Evolutionary conservation across 2,329 filamentous ascomycete genomes (phyloP).

Genomic region (Fusarium gaditjirri): DNA sequence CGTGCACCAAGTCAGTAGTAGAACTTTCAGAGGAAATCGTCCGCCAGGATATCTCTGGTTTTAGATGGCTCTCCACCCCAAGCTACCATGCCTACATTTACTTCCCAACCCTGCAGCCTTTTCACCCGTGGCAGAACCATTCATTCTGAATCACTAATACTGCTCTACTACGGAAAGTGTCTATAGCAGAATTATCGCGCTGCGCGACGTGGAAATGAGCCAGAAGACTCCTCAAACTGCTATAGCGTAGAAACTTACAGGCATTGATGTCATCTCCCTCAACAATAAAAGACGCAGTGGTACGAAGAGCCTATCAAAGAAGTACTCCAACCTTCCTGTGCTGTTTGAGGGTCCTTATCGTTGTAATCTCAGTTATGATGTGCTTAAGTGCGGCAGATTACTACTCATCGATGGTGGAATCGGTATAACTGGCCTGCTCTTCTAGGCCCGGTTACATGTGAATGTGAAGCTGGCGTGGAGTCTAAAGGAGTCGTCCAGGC

Average conservation of each 20-base stretch:
- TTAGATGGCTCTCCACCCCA: neutral
- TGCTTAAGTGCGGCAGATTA: neutral
- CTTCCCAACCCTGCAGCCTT: neutral
- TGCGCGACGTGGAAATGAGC: neutral
- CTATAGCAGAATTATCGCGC: neutral
- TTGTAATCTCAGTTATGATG: rapidly evolving
- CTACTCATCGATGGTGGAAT: neutral
- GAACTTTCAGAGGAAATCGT: neutral
- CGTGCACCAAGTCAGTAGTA: rapidly evolving
- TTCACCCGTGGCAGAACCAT: neutral
- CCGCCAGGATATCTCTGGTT: neutral
- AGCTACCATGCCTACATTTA: neutral
- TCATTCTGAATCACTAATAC: neutral
- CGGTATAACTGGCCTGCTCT: neutral
- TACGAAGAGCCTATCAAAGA: neutral
- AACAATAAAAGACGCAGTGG: neutral
- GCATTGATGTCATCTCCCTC: neutral
- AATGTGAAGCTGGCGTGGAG: neutral
- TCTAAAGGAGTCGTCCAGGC: neutral
- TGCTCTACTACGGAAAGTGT: neutral
- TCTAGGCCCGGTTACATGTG: neutral
- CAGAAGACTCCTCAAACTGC: neutral
- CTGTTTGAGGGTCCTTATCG: neutral
- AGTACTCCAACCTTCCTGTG: neutral
- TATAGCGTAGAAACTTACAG: rapidly evolving